A percentile compares a stretch with the other conserved stretches of the same genome.
phyloP scores from a whole-genome alignment of 1,284 basidiomycete genomes.

The Fomitopsis pinicola region DNA sequence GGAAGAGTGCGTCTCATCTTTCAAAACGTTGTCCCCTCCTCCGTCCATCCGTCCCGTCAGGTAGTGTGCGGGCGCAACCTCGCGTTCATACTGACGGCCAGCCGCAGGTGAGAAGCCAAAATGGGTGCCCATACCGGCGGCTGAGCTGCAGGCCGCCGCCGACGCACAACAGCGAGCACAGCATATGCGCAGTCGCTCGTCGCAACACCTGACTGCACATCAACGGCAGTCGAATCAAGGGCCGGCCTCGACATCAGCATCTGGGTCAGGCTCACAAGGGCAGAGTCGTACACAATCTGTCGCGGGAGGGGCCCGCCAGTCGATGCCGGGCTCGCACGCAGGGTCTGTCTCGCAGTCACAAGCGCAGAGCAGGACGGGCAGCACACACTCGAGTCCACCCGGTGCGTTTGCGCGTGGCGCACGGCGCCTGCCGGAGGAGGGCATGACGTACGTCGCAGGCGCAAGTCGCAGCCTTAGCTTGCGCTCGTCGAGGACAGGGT shows the following conservation, averaged over 20 bases:
- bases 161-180: constrained; percentile 34
- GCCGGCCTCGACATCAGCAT: constrained; percentile 17
- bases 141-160: constrained; percentile 52
- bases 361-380: constrained; percentile 37
- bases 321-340: constrained; percentile 15
- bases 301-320: constrained; percentile 15
- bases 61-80: constrained; percentile 1
- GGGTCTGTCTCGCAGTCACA: constrained; percentile 37
- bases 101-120: constrained; percentile 49
- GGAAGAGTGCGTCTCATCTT: constrained; percentile 44
- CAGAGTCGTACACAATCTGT: constrained; percentile 31
- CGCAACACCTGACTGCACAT: constrained; percentile 19
- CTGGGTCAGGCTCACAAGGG: constrained; percentile 26
- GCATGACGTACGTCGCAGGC: not conserved
- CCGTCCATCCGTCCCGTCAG: constrained; percentile 3
- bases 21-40: constrained; percentile 8
- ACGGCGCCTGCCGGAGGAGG: constrained; percentile 22
- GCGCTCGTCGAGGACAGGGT: constrained; percentile 23
- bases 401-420: constrained; percentile 26
- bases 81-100: constrained; percentile 11
- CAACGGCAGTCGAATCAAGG: constrained; percentile 11
- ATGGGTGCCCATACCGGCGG: constrained; percentile 54
- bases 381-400: constrained; percentile 40
- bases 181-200: constrained; percentile 18
- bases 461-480: constrained; percentile 16